Evolutionary conservation across 2,329 filamentous ascomycete species (phyloP).

Genomic region (Alternaria viburni): DNA sequence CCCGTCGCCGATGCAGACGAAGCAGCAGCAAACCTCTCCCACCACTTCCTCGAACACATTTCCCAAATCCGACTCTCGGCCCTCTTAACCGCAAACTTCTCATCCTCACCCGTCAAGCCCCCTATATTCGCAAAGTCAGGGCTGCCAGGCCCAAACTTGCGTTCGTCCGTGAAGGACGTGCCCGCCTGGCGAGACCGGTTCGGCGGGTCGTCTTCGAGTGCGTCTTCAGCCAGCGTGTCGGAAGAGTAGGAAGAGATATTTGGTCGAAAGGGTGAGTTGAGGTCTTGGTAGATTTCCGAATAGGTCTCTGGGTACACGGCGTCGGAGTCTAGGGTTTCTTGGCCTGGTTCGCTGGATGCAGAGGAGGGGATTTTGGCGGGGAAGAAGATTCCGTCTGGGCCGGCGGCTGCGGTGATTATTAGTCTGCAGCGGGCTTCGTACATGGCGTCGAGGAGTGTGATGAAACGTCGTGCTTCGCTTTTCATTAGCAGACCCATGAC

Average conservation of each 20-base stretch:
- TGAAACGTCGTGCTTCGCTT: conserved; percentile 81
- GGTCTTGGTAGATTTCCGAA: conserved; percentile 79
- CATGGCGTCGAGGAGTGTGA: conserved; percentile 75
- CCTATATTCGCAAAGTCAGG: conserved; percentile 71
- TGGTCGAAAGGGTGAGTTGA: conserved; percentile 76
- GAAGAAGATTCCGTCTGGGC: conserved; percentile 79
- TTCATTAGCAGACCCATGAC: conserved; percentile 71
- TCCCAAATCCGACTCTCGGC: conserved; percentile 82
- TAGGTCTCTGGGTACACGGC: conserved; percentile 70
- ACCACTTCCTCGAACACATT: conserved; percentile 76
- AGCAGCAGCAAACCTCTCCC: conserved; percentile 69
- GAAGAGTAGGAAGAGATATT: conserved; percentile 72
- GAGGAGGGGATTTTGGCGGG: conserved; percentile 50
- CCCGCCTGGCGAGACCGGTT: conserved; percentile 46
- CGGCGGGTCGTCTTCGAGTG: conserved; percentile 58
- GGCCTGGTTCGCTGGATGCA: conserved; percentile 2
- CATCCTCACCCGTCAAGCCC: conserved; percentile 80
- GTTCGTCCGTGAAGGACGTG: conserved; percentile 37
- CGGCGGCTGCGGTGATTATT: conserved; percentile 69
- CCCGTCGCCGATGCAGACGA: conserved; percentile 65
- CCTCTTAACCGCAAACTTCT: conserved; percentile 80
- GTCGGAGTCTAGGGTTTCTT: conserved; percentile 48
- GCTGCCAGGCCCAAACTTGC: conserved; percentile 17
- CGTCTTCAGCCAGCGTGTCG: conserved; percentile 48
- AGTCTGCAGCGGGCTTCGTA: conserved; percentile 84